These are phyloP conservation scores for Aureobasidium sp. DNA, from an alignment of 2,329 filamentous ascomycete genomes.

Conservation along the genomic window DNA sequence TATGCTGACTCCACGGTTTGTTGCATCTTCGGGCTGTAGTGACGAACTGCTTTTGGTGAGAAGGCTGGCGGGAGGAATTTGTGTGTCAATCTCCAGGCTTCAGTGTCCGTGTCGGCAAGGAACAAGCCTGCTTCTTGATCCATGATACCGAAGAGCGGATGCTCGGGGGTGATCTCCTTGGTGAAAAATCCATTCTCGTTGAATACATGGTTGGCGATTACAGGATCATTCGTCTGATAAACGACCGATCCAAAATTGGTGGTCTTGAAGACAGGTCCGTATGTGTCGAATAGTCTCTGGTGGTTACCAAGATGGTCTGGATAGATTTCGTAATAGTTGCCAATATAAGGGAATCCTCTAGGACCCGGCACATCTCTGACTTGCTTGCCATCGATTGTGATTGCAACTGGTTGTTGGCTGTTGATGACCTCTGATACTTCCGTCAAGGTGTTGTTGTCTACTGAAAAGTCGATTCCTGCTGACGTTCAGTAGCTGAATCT, in stretches of 20 bases:
- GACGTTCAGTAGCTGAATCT: background rate
- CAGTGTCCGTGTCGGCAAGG: constrained; percentile 43
- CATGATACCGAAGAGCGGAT: constrained; percentile 30
- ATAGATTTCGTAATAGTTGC: constrained; percentile 33
- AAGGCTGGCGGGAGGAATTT: constrained; percentile 57
- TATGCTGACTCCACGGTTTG: constrained; percentile 46
- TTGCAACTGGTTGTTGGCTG: constrained; percentile 23
- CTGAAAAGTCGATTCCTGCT: constrained; percentile 19
- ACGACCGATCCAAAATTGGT: constrained; percentile 31
- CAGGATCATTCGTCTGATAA: constrained; percentile 33
- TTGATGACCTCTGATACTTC: constrained; percentile 18
- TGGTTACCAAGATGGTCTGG: constrained; percentile 39
- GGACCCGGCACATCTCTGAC: constrained; percentile 40
- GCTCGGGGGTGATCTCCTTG: constrained; percentile 33
- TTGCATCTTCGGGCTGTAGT: constrained; percentile 56
- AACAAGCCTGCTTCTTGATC: constrained; percentile 28
- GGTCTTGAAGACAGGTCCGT: constrained; percentile 33
- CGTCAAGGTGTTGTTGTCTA: background rate
- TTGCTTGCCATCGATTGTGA: constrained; percentile 45
- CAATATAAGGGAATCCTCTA: constrained; percentile 30
- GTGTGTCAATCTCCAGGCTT: constrained; percentile 47
- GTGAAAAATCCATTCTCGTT: constrained; percentile 34
- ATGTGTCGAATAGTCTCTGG: constrained; percentile 34
- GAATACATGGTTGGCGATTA: constrained; percentile 29
- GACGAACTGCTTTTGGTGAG: constrained; percentile 53